Conservation (phyloP, 1,139 yeast genomes). For the Insectozyma bohioensis region DNA sequence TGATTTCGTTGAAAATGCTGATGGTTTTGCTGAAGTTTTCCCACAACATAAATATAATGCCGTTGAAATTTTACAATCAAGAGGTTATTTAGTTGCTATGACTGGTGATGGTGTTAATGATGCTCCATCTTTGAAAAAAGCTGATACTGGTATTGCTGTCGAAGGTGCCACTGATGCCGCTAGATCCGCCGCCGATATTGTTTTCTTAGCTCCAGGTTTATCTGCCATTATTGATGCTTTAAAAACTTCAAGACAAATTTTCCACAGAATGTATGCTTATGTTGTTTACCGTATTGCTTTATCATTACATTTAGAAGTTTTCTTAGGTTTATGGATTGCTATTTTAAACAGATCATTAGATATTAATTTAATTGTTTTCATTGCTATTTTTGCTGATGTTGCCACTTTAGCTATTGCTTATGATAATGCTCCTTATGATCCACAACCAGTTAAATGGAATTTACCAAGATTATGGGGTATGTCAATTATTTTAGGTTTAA, state of each 20-base stretch:
- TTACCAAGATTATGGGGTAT: slow-evolving; percentile 96
- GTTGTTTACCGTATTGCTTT: slow-evolving; percentile 96
- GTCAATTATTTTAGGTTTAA: slow-evolving; percentile 79
- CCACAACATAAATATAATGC: slow-evolving; percentile 95
- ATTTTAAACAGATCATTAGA: slow-evolving; percentile 80
- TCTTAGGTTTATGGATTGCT: slow-evolving; percentile 93
- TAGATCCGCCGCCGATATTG: slow-evolving; percentile 94
- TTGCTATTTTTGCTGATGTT: slow-evolving; percentile 94
- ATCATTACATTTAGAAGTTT: slow-evolving; percentile 87
- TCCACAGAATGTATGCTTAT: slow-evolving; percentile 97
- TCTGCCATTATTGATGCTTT: slow-evolving; percentile 93
- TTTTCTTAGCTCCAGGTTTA: slow-evolving; percentile 94
- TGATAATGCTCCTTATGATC: slow-evolving; percentile 97
- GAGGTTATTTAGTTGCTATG: slow-evolving; percentile 97
- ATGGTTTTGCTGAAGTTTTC: slow-evolving; percentile 97
- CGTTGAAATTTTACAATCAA: slow-evolving; percentile 83
- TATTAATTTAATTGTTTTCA: slow-evolving; percentile 87
- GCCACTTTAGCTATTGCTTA: slow-evolving; percentile 94
- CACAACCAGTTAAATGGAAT: slow-evolving; percentile 98
- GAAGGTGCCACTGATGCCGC: slow-evolving; percentile 98
- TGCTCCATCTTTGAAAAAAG: slow-evolving; percentile 95
- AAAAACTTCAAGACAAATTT: slow-evolving; percentile 93
- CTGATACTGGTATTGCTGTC: slow-evolving; percentile 96
- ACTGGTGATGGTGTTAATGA: slow-evolving; percentile 99
- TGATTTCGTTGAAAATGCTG: slow-evolving; percentile 94